Percentiles rank a stretch among this genome's conserved stretches.
phyloP scores from a whole-genome alignment of 1,139 yeast species.

The Debaryomyces coudertii region DNA sequence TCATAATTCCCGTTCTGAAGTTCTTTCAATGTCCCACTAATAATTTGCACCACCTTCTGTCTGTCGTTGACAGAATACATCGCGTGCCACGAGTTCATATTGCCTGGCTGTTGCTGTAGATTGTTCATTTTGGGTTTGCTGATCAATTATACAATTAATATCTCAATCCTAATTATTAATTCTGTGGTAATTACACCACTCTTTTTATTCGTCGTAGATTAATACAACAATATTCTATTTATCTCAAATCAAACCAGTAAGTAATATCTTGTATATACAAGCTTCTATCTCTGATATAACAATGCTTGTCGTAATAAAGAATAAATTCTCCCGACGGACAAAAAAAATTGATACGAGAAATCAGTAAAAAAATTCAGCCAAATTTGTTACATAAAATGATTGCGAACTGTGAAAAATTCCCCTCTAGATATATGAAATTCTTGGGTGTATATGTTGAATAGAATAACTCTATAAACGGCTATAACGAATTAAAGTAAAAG shows the following conservation, averaged over 20 bases:
- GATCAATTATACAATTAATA: neutral
- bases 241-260: neutral
- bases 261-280: neutral
- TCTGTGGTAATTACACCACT: constrained; percentile 1
- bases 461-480: neutral
- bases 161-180: constrained; percentile 1
- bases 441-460: neutral
- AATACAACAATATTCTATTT: neutral
- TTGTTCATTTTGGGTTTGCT: constrained; percentile 14
- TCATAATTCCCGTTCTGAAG: constrained; percentile 41
- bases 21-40: constrained; percentile 44
- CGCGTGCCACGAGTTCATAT: constrained; percentile 44
- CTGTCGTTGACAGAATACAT: constrained; percentile 44
- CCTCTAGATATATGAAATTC: neutral
- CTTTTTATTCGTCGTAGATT: neutral
- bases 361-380: constrained; percentile 8
- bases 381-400: constrained; percentile 3
- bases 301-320: neutral
- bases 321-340: neutral
- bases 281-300: neutral
- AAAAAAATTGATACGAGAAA: constrained; percentile 8
- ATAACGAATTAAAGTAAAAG: neutral
- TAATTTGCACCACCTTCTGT: constrained; percentile 45
- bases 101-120: constrained; percentile 26
- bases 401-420: constrained; percentile 8